Base-by-base conservation (phyloP, 2,329 filamentous ascomycete species). In the Ascomycota sp. region DNA sequence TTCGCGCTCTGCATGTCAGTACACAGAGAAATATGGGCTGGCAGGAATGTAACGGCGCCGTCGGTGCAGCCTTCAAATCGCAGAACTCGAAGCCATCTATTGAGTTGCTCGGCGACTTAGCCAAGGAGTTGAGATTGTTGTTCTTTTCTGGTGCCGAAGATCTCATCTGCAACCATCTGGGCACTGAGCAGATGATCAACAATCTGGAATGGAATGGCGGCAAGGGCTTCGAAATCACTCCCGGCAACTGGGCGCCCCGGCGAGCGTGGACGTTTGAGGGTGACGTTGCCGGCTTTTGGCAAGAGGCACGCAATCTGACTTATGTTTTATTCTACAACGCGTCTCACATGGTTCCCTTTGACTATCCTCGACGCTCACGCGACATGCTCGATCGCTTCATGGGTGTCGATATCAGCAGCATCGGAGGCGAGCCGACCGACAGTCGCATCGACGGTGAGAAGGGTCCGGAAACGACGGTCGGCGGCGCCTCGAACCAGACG, bases 331-430 rank as follows among this genome's bases (percentile, higher is more conserved):
- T 95, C 55, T 81, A 92, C 60, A 92, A 98, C 51, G 74, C 82
- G 11, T 92, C 80, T 29, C 89, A 98, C 53, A 98, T 98, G 89
- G 89, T 98, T 1, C 91, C 89, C 1, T 95, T 89, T 45, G 86
- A 98, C 52, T 79, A 78, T 42, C 75, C 86, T 1, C 73, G 82
- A 28, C 75, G 83, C 35, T 78, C 75, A 13, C 71, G 86, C 36
- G 89, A 95, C 50, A 98, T 98, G 89, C 71, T 98, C 11, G 86
- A 98, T 52, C 78, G 89, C 25, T 93, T 98, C 56, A 82, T 95
- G 66, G 70, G 72, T 29, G 81, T 98, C 25, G 83, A 95, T 46
- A 91, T 95, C 39, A 77, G 70, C 41, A 76, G 69, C 44, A 91
- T 94, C 39, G 86, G 86, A 34, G 85, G 81, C 30, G 57, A 59